Conservation (phyloP, 2,329 filamentous ascomycete species). For the Fusarium falciforme region DNA sequence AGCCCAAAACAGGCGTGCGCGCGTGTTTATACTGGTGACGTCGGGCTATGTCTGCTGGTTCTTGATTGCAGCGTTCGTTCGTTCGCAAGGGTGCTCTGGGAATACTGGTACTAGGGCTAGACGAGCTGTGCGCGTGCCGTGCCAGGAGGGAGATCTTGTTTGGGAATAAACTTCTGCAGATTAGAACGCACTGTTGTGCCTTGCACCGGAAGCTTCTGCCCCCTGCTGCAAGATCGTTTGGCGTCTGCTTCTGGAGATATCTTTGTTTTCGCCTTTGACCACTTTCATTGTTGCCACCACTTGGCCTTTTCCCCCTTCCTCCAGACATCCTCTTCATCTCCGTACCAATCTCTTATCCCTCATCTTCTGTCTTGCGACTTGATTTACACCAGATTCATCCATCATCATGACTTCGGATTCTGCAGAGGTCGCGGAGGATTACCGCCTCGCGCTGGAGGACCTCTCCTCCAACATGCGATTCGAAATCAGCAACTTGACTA, state of each 20-base stretch:
- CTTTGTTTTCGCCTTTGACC: slow-evolving; percentile 18
- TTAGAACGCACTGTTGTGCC: slow-evolving; percentile 39
- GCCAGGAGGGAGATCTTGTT: slow-evolving; percentile 38
- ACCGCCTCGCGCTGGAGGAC: slow-evolving; percentile 91
- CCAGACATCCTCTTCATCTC: slow-evolving; percentile 19
- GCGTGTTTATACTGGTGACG: slow-evolving; percentile 26
- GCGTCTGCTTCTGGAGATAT: slow-evolving; percentile 7
- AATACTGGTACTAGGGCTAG: slow-evolving; percentile 41
- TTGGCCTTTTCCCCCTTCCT: slow-evolving; percentile 13
- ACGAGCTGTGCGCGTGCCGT: slow-evolving; percentile 32
- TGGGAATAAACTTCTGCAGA: slow-evolving; percentile 46
- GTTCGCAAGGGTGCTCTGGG: slow-evolving; percentile 38
- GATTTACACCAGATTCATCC: slow-evolving; percentile 24
- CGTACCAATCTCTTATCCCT: slow-evolving; percentile 12
- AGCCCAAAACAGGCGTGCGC: slow-evolving; percentile 10
- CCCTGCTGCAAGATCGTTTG: slow-evolving; percentile 16
- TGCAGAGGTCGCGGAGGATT: slow-evolving; percentile 94
- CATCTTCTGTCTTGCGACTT: slow-evolving; percentile 10
- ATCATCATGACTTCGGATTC: slow-evolving; percentile 64
- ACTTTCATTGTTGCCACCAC: slow-evolving; percentile 6
- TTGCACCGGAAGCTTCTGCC: slow-evolving; percentile 31
- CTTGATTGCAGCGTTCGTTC: slow-evolving; percentile 27
- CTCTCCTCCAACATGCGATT: slow-evolving; percentile 90
- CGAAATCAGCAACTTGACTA: slow-evolving; percentile 96
- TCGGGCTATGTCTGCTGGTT: slow-evolving; percentile 34